Conservation (phyloP, 2,329 filamentous ascomycete species). For the Cadophora sp. region DNA sequence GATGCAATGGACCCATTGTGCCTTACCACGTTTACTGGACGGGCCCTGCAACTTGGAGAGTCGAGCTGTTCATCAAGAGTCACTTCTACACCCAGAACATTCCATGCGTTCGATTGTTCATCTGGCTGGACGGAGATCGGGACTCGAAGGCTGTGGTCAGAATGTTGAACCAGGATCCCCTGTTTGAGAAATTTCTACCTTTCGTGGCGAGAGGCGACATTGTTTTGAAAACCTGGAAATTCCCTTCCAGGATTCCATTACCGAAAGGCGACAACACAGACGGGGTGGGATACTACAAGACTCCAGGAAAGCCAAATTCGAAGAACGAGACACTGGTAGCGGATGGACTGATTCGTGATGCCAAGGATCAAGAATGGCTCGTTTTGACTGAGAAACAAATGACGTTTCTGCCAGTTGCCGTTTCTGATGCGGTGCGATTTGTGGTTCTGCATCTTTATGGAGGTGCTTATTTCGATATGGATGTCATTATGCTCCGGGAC, state of each 20-base stretch:
- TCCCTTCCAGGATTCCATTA: constrained; percentile 58
- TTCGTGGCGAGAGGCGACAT: constrained; percentile 61
- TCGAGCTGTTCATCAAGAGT: constrained; percentile 62
- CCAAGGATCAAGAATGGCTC: constrained; percentile 57
- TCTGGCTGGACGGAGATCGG: constrained; percentile 61
- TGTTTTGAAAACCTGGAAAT: constrained; percentile 58
- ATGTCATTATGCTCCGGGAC: constrained; percentile 59
- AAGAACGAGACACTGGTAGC: constrained; percentile 49
- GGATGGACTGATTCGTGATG: constrained; percentile 58
- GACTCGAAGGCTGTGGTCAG: constrained; percentile 56
- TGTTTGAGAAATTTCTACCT: constrained; percentile 59
- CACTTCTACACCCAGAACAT: constrained; percentile 63
- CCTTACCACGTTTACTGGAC: constrained; percentile 64
- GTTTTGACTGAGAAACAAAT: constrained; percentile 60
- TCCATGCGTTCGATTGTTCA: constrained; percentile 57
- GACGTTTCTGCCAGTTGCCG: constrained; percentile 63
- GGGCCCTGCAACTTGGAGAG: constrained; percentile 61
- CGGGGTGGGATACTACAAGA: constrained; percentile 56
- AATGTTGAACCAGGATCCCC: constrained; percentile 57
- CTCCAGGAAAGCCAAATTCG: constrained; percentile 49
- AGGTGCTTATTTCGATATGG: constrained; percentile 62
- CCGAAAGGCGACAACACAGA: constrained; percentile 56
- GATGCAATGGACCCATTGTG: constrained; percentile 60
- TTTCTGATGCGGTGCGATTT: constrained; percentile 61
- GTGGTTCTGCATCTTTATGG: constrained; percentile 60